Evolutionary conservation across 169 alveolate species (phyloP).

Genomic region (Plasmodium gallinaceum): DNA sequence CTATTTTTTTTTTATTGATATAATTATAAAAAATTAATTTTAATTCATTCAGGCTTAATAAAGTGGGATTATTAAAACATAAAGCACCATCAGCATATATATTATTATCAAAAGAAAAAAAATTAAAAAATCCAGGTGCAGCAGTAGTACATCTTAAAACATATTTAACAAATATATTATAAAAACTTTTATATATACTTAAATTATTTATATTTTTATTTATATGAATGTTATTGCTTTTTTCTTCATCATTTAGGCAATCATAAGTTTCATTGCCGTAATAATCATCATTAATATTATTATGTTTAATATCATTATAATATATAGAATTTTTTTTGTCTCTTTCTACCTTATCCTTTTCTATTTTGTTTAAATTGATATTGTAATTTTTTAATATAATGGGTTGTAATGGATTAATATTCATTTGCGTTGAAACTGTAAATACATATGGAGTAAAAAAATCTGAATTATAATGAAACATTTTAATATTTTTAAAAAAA

Average conservation of each 20-base stretch:
- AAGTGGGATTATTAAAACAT: constrained; percentile 89
- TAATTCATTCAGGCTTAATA: constrained; percentile 88
- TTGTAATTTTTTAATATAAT: constrained; percentile 85
- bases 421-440: constrained; percentile 85
- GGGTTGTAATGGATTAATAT: constrained; percentile 84
- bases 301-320: background rate
- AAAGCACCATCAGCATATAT: constrained; percentile 90
- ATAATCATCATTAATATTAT: background rate
- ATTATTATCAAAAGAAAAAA: constrained; percentile 82
- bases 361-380: constrained; percentile 23
- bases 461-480: constrained; percentile 89
- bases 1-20: constrained; percentile 21
- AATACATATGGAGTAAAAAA: constrained; percentile 86
- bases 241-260: background rate
- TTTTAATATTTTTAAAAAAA: constrained; percentile 81
- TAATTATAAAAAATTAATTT: constrained; percentile 83
- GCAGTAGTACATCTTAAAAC: constrained; percentile 92
- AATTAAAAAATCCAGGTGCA: constrained; percentile 90
- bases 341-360: background rate
- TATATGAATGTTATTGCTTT: constrained; percentile 45
- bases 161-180: constrained; percentile 77
- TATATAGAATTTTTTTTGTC: background rate
- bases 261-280: background rate
- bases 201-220: constrained; percentile 30
- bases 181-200: constrained; percentile 79